Conservation (phyloP, 495 filamentous ascomycete species). For the Tuber indicum region DNA sequence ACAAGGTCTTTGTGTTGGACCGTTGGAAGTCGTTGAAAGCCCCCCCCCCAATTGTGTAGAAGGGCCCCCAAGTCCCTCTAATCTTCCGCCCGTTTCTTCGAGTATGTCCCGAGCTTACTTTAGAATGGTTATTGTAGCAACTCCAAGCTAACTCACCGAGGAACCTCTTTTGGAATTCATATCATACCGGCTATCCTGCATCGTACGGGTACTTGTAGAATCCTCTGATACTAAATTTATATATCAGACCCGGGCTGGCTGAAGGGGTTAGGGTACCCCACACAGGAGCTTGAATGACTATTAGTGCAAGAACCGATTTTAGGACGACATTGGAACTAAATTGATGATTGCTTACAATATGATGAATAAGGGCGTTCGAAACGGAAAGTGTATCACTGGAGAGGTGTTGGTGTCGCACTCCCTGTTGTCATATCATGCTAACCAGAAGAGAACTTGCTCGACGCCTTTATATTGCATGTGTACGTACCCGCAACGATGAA, state of each 20-base stretch:
- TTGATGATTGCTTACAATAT: neutral
- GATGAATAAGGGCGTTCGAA: neutral
- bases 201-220: neutral
- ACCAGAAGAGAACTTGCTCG: no score
- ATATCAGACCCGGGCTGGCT: neutral
- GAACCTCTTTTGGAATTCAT: neutral
- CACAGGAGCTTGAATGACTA: neutral
- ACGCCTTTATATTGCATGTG: no score
- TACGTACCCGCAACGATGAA: no score
- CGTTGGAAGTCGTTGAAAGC: neutral
- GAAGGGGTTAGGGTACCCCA: no score
- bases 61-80: no score
- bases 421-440: neutral
- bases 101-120: neutral
- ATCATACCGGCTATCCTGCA: no score
- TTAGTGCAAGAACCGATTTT: neutral
- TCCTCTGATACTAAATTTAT: neutral
- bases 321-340: neutral
- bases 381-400: neutral
- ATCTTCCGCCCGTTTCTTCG: no score
- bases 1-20: neutral
- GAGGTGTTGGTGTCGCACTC: neutral
- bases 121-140: neutral
- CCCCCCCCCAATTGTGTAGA: neutral
- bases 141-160: neutral